Base-by-base conservation (phyloP, 768 basidiomycete genomes). In the Wakefieldia striispora region DNA sequence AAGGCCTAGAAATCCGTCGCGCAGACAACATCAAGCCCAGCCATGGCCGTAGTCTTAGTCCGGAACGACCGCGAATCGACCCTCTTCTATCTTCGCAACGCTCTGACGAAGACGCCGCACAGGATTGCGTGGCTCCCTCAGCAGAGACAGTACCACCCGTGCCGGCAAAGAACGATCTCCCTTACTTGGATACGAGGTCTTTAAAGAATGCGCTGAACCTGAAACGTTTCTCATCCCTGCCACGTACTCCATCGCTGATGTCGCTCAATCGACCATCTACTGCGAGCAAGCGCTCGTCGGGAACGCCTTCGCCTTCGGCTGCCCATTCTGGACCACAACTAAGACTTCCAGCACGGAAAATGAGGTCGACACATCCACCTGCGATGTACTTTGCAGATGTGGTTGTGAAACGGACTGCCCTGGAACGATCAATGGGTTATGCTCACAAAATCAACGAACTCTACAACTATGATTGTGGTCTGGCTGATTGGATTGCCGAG, bases 391-490 rank as follows among this genome's bases (percentile, higher is more conserved):
- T 78, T 58, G 71, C 76, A 38, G 89, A 95, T 60, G 74, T 94
- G 4, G 58, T 74, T 26, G 61, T 68, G 13, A 75, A 76, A 65
- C 78, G 72, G 54, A 83, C 75, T 24, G 59, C 85, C 3, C 51
- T 80, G 4, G 91, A 93, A 59, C 77, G 91, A 41, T 88, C 85
- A 51, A 62, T 70, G 20, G 80, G 83, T 33, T 95, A 94, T 58
- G 85, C 87, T 21, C 71, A 74, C 56, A 94, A 92, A 72, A 89
- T 94, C 55, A 90, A 91, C 60, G 89, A 93, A 62, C 66, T 95
- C 17, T 81, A 81, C 47, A 71, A 75, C 52, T 83, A 81, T 60
- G 87, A 91, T 59, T 86, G 86, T 57, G 90, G 91, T 27, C 69
- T 94, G 45, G 71, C 72, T 17, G 82, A 86, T n/a, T 95, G 92